Evolutionary conservation across 306 rosid species (phyloP).

Genomic region (Crotalaria pallida): DNA sequence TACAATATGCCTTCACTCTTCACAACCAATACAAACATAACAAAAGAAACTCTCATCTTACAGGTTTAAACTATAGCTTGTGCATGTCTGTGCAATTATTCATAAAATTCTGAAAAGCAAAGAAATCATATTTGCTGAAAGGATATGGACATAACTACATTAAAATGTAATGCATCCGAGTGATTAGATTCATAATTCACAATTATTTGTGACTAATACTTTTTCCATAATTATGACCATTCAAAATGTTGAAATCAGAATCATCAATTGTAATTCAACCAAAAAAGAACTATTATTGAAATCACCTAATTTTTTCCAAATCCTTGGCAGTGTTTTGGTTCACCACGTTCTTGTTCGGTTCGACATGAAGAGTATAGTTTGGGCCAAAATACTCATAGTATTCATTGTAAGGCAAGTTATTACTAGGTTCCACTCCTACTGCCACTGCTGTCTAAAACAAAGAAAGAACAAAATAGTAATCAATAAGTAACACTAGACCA

Average conservation of each 20-base stretch:
- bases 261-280: background rate
- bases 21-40: background rate
- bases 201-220: background rate
- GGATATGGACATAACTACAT: background rate
- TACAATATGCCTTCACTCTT: background rate
- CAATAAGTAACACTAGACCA: background rate
- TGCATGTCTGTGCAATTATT: background rate
- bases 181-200: background rate
- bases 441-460: slow-evolving; percentile 81
- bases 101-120: background rate
- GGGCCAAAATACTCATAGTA: slow-evolving; percentile 94
- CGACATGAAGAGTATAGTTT: slow-evolving; percentile 66
- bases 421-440: slow-evolving; percentile 82
- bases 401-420: slow-evolving; percentile 77
- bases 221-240: background rate
- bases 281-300: background rate
- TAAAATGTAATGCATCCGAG: background rate
- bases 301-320: slow-evolving; percentile 76
- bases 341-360: slow-evolving; percentile 59
- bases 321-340: slow-evolving; percentile 67
- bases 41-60: background rate
- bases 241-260: slow-evolving; percentile 4
- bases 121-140: background rate
- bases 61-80: background rate
- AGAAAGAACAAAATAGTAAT: slow-evolving; percentile 16